Percentiles rank a stretch among this genome's conserved stretches.
Conservation (phyloP, 331 rosid genomes). For the Phaseolus coccineus region DNA sequence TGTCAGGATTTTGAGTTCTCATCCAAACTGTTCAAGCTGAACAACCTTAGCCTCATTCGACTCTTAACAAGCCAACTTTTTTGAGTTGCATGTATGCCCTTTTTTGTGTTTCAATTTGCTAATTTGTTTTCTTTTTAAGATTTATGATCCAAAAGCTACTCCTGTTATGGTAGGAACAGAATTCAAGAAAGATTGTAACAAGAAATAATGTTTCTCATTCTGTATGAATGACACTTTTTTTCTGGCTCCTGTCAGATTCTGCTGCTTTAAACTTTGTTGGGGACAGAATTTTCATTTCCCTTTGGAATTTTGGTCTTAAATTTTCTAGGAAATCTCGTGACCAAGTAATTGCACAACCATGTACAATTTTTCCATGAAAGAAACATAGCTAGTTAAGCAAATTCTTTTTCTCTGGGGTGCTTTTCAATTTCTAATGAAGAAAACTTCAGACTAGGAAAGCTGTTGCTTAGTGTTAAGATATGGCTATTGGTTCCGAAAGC, state of each 20-base stretch:
- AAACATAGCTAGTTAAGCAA: slow-evolving; percentile 23
- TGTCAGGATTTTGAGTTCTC: slow-evolving; percentile 30
- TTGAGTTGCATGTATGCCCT: slow-evolving; percentile 34
- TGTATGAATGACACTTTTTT: slow-evolving; percentile 7
- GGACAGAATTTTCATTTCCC: slow-evolving; percentile 18
- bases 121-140: background rate
- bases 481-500: background rate
- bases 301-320: background rate
- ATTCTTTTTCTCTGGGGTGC: slow-evolving; percentile 2
- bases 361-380: slow-evolving; percentile 15
- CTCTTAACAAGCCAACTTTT: background rate
- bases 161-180: slow-evolving; percentile 24
- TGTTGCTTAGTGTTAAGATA: too few species aligned
- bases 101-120: background rate
- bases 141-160: slow-evolving; percentile 15
- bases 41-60: slow-evolving; percentile 25
- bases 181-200: slow-evolving; percentile 39
- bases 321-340: background rate
- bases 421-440: background rate
- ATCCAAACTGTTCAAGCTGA: slow-evolving; percentile 38
- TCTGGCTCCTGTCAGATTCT: slow-evolving; percentile 35
- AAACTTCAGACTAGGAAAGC: background rate
- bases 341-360: slow-evolving; percentile 35
- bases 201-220: slow-evolving; percentile 30
- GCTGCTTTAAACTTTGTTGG: slow-evolving; percentile 18